Percentiles rank a stretch among this genome's conserved stretches.
These are phyloP conservation scores for Aspergillus glaucus DNA, from an alignment of 2,329 filamentous ascomycete genomes.

Conservation along the genomic window DNA sequence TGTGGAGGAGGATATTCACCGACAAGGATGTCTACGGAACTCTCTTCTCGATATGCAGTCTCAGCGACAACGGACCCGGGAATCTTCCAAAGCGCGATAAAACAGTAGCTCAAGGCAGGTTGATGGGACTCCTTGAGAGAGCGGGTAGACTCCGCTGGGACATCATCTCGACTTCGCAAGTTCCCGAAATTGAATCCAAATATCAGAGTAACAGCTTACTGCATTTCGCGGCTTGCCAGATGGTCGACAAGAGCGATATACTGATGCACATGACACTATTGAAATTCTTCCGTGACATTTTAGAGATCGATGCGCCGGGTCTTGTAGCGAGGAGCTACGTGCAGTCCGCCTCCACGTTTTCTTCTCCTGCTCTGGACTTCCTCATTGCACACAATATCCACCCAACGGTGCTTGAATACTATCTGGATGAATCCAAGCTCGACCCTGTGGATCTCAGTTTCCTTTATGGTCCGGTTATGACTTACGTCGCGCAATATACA, in stretches of 20 bases:
- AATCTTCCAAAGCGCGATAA: slow-evolving; percentile 46
- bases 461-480: slow-evolving; percentile 49
- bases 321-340: slow-evolving; percentile 23
- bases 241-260: slow-evolving; percentile 54
- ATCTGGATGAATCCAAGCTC: slow-evolving; percentile 44
- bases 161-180: slow-evolving; percentile 46
- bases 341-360: slow-evolving; percentile 31
- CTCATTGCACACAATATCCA: slow-evolving; percentile 48
- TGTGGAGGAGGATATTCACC: slow-evolving; percentile 58
- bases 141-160: slow-evolving; percentile 51
- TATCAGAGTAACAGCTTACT: slow-evolving; percentile 42
- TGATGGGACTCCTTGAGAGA: slow-evolving; percentile 53
- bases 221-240: slow-evolving; percentile 49
- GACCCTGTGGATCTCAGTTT: slow-evolving; percentile 50
- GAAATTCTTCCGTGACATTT: slow-evolving; percentile 51
- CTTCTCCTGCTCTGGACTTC: slow-evolving; percentile 45
- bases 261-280: slow-evolving; percentile 56
- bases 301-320: slow-evolving; percentile 39
- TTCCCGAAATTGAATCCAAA: slow-evolving; percentile 45
- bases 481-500: slow-evolving; percentile 54
- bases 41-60: slow-evolving; percentile 51
- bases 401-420: slow-evolving; percentile 44
- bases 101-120: slow-evolving; percentile 54
- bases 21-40: slow-evolving; percentile 54
- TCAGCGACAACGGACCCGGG: slow-evolving; percentile 30